Conservation (phyloP, 2,329 filamentous ascomycete species). For the Alternaria solani region DNA sequence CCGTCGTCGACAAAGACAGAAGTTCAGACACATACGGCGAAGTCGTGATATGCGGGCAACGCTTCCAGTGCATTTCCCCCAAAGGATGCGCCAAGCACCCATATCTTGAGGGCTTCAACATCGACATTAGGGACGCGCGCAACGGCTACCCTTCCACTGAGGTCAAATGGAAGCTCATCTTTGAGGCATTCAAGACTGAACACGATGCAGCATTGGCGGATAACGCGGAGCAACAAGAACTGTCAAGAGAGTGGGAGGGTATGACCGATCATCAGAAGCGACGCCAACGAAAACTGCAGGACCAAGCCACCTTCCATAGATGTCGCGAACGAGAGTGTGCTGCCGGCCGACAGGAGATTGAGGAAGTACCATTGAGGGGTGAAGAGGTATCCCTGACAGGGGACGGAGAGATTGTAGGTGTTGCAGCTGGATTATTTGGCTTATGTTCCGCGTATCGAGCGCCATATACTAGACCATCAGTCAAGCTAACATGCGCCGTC, state of each 20-base stretch:
- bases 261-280: neutral
- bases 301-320: neutral
- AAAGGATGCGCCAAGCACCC: constrained; percentile 16
- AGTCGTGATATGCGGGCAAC: constrained; percentile 12
- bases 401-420: neutral
- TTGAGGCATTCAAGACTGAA: neutral
- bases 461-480: neutral
- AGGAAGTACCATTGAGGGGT: fast-evolving
- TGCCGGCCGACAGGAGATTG: neutral
- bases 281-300: neutral
- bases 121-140: constrained; percentile 15
- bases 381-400: neutral
- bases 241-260: neutral
- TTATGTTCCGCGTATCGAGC: neutral
- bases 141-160: constrained; percentile 1
- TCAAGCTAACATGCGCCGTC: neutral
- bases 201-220: neutral
- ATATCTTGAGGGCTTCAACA: constrained; percentile 17
- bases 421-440: neutral
- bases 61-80: constrained; percentile 11
- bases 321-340: neutral
- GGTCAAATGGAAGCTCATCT: neutral
- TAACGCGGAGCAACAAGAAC: neutral
- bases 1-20: neutral
- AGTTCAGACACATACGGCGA: neutral